These are phyloP conservation scores for Rhynchospora breviuscula DNA, from an alignment of 176 grass and related monocot genomes.

Conservation along the genomic window DNA sequence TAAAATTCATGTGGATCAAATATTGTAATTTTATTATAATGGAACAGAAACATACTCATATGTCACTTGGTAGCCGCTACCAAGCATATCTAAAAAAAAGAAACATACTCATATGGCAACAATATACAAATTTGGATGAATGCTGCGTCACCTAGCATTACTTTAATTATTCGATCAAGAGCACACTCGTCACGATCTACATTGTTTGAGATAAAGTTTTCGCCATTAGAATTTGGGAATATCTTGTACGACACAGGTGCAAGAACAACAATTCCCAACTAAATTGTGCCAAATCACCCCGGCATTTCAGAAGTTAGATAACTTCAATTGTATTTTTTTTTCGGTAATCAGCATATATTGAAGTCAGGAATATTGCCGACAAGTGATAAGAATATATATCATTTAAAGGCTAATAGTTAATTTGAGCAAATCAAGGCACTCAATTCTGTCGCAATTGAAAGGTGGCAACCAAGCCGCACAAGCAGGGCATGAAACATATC, in stretches of 20 bases:
- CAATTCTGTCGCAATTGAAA: neutral
- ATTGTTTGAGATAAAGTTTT: no score
- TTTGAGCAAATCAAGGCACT: conserved; percentile 3
- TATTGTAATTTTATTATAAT: no score
- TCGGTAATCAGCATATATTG: conserved; percentile 7
- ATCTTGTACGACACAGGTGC: neutral
- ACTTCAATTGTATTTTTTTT: neutral
- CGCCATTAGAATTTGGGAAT: no score
- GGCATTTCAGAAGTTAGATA: conserved; percentile 4
- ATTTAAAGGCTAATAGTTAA: neutral
- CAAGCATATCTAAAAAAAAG: no score
- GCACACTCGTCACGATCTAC: no score
- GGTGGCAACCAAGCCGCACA: neutral
- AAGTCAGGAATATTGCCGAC: conserved; percentile 16
- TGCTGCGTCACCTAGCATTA: no score
- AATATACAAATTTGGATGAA: no score
- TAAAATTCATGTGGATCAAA: no score
- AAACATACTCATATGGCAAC: no score
- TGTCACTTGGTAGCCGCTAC: no score
- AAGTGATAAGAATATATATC: neutral
- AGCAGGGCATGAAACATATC: neutral
- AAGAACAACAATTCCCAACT: conserved; percentile 18
- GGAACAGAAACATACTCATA: no score
- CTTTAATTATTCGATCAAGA: no score
- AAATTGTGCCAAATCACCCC: neutral